phyloP scores from a whole-genome alignment of 148 eudicot genomes.

The Euryodendron excelsum region DNA sequence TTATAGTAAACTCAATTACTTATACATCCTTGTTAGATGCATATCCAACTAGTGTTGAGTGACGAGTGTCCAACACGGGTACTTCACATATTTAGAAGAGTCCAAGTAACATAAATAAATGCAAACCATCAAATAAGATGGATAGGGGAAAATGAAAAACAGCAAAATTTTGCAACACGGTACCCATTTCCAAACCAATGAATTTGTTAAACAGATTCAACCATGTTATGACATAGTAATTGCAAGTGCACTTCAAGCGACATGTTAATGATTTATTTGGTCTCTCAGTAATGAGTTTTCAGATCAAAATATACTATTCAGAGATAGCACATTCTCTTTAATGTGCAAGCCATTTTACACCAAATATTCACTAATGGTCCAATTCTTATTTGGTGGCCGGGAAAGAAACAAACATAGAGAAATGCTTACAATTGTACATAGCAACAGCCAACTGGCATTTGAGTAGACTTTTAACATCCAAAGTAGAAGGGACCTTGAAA shows the following conservation, averaged over 20 bases:
- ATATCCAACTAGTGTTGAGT: too few relatives aligned
- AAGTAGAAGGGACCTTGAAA: slow-evolving; percentile 49
- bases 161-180: neutral
- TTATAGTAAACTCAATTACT: too few relatives aligned
- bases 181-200: neutral
- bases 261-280: neutral
- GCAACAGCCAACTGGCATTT: slow-evolving; percentile 87
- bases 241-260: neutral
- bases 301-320: neutral
- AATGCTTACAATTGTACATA: slow-evolving; percentile 57
- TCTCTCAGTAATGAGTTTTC: neutral
- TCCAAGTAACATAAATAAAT: too few relatives aligned
- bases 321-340: neutral
- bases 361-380: neutral
- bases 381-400: neutral
- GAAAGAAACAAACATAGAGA: neutral
- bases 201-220: slow-evolving; percentile 1
- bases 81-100: too few relatives aligned
- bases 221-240: neutral
- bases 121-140: neutral
- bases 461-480: slow-evolving; percentile 54
- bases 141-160: neutral
- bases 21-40: too few relatives aligned
- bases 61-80: too few relatives aligned
- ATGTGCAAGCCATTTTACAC: neutral